A percentile compares a stretch with the other conserved stretches of the same genome.
phyloP scores from a whole-genome alignment of 2,329 filamentous ascomycete genomes.

The Fusarium siculi region DNA sequence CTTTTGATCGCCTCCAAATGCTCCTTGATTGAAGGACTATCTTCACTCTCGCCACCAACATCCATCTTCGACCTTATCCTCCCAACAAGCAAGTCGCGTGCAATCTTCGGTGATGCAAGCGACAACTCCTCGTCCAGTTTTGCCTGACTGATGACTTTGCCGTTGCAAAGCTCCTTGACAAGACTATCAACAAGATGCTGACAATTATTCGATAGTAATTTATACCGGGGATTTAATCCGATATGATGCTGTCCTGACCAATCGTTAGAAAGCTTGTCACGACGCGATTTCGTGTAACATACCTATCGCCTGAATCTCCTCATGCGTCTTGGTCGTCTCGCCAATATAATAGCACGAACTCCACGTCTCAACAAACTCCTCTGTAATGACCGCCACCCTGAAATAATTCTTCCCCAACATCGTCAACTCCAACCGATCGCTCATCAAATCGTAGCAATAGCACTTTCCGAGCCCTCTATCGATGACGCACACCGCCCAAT shows the following conservation, averaged over 20 bases:
- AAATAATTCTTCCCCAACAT: constrained; percentile 42
- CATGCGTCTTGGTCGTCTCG: constrained; percentile 42
- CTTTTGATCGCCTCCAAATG: constrained; percentile 31
- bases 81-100: constrained; percentile 36
- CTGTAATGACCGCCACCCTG: constrained; percentile 28
- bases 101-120: constrained; percentile 36
- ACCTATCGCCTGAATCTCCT: constrained; percentile 39
- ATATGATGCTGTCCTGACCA: constrained; percentile 15
- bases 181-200: constrained; percentile 40
- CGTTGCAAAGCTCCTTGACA: constrained; percentile 42
- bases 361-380: constrained; percentile 40
- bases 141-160: constrained; percentile 40
- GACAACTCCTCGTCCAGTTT: constrained; percentile 40
- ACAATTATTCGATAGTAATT: constrained; percentile 40
- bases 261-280: neutral
- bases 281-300: neutral
- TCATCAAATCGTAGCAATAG: constrained; percentile 44
- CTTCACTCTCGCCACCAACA: constrained; percentile 28
- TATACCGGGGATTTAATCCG: constrained; percentile 28
- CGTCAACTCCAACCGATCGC: constrained; percentile 38
- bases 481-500: constrained; percentile 42
- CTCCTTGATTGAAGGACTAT: constrained; percentile 37
- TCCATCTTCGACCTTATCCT: constrained; percentile 36
- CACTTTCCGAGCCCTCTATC: constrained; percentile 32
- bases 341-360: constrained; percentile 43